Base-by-base conservation (phyloP, 768 basidiomycete species). In the Panaeolus papilionaceus region DNA sequence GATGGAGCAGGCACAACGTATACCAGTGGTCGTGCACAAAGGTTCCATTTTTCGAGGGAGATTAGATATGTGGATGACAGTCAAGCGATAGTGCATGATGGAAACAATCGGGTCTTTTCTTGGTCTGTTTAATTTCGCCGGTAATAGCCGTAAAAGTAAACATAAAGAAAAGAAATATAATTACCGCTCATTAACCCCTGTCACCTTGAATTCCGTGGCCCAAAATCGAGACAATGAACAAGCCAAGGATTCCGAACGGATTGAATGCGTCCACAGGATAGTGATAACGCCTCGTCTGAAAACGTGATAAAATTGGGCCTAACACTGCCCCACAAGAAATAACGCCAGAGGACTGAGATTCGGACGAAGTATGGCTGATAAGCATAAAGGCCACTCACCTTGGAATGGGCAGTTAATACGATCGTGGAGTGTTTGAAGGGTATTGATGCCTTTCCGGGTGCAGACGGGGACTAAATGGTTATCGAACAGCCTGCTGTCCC, bases 381-480 rank as follows among this genome's bases (percentile, higher is more conserved):
- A 58, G 54, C 28, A 51, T 51, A 33, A 58, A 58, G 20, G 16
- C 47, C 20, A 58, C 33, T 58, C 14, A 58, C 10, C 28, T 58
- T 37, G 54, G 33, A 58, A 33, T 28, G 54, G 28, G 26, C 8
- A 33, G 12, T n/a, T 14, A 58, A 37, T 58, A 28, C 54, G 54
- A 58, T 58, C 49, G 20, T 28, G 49, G 26, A 28, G 49, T 51
- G 26, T 20, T 37, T 37, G 54, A n/a, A 58, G 54, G 14, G 33
- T 14, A 16, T 16, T 33, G 26, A 12, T 58, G 6, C 16, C 54
- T 51, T 7, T 7, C 54, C 54, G 54, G 54, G 3, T 28, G 33
- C 54, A 7, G 54, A 33, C 28, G 54, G 54, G 54, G 28, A 58
- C 26, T 58, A 58, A 58, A 14, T 37, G 54, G 54, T 58, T 37